Percentiles rank a stretch among this genome's conserved stretches.
These are phyloP conservation scores for Peronosclerospora sorghi DNA, from an alignment of 352 stramenopile genomes.

Conservation along the genomic window DNA sequence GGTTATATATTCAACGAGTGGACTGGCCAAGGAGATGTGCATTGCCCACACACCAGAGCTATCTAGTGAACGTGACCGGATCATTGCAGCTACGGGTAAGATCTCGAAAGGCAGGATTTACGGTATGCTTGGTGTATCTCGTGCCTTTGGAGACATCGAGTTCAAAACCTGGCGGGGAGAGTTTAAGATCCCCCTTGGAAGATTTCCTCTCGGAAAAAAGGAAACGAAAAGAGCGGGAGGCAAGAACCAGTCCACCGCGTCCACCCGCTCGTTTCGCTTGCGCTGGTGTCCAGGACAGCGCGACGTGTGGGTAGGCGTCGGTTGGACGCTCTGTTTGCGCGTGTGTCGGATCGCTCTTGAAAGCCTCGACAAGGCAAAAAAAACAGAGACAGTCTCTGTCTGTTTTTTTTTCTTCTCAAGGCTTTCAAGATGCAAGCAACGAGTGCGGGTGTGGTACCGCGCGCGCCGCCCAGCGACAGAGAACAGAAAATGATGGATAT, in stretches of 20 bases:
- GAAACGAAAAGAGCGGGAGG: conserved; percentile 12
- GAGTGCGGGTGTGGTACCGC: conserved; percentile 13
- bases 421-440: conserved; percentile 20
- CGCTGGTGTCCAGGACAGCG: too few relatives aligned
- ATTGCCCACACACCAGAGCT: too few relatives aligned
- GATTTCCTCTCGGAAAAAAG: conserved; percentile 14
- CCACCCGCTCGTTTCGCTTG: conserved; percentile 10
- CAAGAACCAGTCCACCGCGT: conserved; percentile 2
- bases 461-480: conserved; percentile 28
- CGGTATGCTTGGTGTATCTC: too few relatives aligned
- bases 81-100: too few relatives aligned
- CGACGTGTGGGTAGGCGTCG: too few relatives aligned
- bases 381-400: conserved; percentile 3
- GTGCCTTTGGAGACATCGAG: too few relatives aligned
- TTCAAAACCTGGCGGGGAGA: neutral
- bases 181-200: conserved; percentile 1
- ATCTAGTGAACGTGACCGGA: too few relatives aligned
- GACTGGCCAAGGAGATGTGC: too few relatives aligned
- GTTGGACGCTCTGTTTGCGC: too few relatives aligned
- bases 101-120: too few relatives aligned
- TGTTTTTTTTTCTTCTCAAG: too few relatives aligned
- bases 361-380: conserved; percentile 5
- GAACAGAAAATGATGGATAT: conserved; percentile 58
- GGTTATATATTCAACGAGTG: too few relatives aligned
- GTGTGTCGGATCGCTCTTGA: neutral